Evolutionary conservation across 768 basidiomycete genomes (phyloP).

Genomic region (Leccinum sublutescens): DNA sequence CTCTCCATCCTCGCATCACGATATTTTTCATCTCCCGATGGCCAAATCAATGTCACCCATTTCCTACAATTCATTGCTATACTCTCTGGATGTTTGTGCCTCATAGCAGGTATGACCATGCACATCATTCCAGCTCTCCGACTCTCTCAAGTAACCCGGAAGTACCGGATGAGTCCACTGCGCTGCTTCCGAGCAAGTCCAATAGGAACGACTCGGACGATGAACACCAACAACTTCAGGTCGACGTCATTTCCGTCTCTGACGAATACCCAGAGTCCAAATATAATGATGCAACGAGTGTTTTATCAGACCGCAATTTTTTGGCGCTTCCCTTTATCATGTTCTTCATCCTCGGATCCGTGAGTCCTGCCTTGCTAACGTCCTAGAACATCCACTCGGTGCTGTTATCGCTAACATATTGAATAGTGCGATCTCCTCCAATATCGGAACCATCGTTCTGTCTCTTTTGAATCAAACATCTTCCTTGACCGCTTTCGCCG

Average conservation of each 20-base stretch:
- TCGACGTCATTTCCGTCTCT: constrained; percentile 23
- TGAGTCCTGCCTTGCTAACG: constrained; percentile 36
- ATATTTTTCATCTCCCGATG: constrained; percentile 51
- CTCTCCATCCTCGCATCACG: constrained; percentile 62
- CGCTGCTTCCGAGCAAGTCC: constrained; percentile 29
- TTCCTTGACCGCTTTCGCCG: constrained; percentile 3
- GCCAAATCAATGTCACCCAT: constrained; percentile 44
- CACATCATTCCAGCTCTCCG: constrained; percentile 13
- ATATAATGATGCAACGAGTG: constrained; percentile 34
- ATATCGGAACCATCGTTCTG: constrained; percentile 73
- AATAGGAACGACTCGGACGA: constrained; percentile 9
- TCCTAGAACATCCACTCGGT: background rate
- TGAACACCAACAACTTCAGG: constrained; percentile 12
- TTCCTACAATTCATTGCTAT: constrained; percentile 61
- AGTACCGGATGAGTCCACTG: constrained; percentile 27
- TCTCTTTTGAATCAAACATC: constrained; percentile 47
- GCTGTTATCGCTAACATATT: background rate
- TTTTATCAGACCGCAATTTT: constrained; percentile 57
- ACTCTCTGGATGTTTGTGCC: constrained; percentile 51
- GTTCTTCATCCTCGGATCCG: constrained; percentile 59
- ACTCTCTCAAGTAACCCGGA: constrained; percentile 13
- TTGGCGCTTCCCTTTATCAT: constrained; percentile 59
- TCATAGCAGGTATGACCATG: constrained; percentile 51
- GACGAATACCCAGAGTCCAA: constrained; percentile 17
- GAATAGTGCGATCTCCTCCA: constrained; percentile 73